Evolutionary conservation across 805 yeast species (phyloP), one percentile per base, ranked within the genome.

Genomic region (Hanseniaspora guilliermondii): DNA sequence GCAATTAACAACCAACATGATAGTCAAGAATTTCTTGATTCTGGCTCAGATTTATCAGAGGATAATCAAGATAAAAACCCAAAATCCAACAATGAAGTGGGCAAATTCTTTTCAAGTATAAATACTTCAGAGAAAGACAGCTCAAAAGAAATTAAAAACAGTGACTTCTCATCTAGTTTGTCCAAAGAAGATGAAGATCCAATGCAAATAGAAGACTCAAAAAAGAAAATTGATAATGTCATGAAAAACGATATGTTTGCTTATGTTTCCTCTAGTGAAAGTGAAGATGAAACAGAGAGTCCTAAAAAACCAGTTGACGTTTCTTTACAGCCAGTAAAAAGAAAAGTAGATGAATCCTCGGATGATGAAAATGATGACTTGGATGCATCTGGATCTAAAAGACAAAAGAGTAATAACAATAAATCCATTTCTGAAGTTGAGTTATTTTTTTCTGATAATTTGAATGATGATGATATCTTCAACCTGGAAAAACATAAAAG

Each of bases 241-340:
- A 40, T 47, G 32, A 33, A 53, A 46, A 44, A 46, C 25, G 56
- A 53, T 30, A 24, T 53, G 38, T 49, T 49, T 49, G 47, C 38
- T 3, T 41, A 41, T 41, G 42, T 25, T 2, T 36, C 50, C 12
- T 49, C 53, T 2, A 19, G 22, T n/a, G 47, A 40, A 19, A 38
- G 24, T 2, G 53, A 49, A 22, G 39, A 27, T 14, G 37, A 44
- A 44, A 37, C 14, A 2, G 47, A 44, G 19, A 40, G 11, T 27
- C 40, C 40, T 4, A 27, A 48, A n/a, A 14, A 38, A 9, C 17
- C 47, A 2, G 17, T 32, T 30, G 38, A 6, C 16, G 25, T 27
- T 17, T 4, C 22, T 27, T 25, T 21, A 12, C 22, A 19, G n/a
- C 46, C 46, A 7, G 3, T 14, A 6, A 40, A 41, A 24, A 40